Evolutionary conservation across 495 filamentous ascomycete genomes (phyloP).

Genomic region (Trichodelitschia bisporula): DNA sequence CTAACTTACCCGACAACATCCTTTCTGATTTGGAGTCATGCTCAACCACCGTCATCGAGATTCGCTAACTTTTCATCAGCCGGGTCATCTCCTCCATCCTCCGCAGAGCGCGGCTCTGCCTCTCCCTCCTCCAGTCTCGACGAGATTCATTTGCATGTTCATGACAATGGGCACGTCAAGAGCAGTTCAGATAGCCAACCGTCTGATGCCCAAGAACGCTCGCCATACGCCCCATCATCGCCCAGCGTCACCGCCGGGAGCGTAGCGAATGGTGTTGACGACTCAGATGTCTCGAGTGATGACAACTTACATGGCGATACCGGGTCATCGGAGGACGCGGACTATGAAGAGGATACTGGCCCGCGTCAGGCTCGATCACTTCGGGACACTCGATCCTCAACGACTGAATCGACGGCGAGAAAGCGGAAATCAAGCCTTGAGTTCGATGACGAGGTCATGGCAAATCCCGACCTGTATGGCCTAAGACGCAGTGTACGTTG

Average conservation of each 20-base stretch:
- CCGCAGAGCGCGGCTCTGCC: too few relatives aligned
- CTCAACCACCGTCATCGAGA: conserved; percentile 9
- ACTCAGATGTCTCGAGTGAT: too few relatives aligned
- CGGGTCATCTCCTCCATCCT: conserved; percentile 15
- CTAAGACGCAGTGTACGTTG: conserved; percentile 75
- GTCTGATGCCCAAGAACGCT: too few relatives aligned
- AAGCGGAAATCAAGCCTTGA: conserved; percentile 55
- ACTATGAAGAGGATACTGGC: conserved; percentile 46
- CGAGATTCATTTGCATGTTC: too few relatives aligned
- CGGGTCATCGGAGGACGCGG: conserved; percentile 70
- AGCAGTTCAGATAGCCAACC: too few relatives aligned
- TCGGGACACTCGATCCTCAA: conserved; percentile 48
- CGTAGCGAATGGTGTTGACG: too few relatives aligned
- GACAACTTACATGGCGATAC: too few relatives aligned
- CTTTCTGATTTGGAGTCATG: conserved; percentile 6
- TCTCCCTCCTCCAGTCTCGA: too few relatives aligned
- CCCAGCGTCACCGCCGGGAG: too few relatives aligned
- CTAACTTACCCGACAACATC: conserved; percentile 6
- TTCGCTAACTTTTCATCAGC: conserved; percentile 13
- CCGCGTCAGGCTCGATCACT: too few relatives aligned
- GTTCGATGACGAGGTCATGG: conserved; percentile 60
- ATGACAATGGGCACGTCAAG: too few relatives aligned
- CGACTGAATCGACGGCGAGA: conserved; percentile 30
- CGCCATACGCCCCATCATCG: too few relatives aligned
- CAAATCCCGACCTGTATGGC: conserved; percentile 92